Evolutionary conservation across 768 basidiomycete genomes (phyloP).

Genomic region (Lentinula guzmanii): DNA sequence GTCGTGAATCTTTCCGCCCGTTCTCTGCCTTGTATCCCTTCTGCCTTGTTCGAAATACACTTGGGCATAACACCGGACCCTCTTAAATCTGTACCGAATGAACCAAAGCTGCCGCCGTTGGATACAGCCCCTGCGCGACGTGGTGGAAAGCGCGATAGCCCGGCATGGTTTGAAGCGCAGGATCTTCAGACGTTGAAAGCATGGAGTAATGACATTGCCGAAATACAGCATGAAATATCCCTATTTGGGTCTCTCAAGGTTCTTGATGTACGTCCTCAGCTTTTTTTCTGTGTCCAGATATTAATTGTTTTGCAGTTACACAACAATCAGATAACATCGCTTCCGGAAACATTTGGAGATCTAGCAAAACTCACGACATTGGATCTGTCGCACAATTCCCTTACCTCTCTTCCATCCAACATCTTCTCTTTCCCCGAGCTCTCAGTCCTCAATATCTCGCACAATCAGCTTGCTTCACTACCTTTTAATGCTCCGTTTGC

Average conservation of each 20-base stretch:
- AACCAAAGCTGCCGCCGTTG: constrained; percentile 44
- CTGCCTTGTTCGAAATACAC: constrained; percentile 75
- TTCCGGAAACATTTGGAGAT: constrained; percentile 67
- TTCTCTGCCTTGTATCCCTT: constrained; percentile 66
- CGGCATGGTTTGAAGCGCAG: constrained; percentile 79
- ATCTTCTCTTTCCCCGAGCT: constrained; percentile 67
- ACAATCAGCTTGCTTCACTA: constrained; percentile 57
- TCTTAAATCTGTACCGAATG: constrained; percentile 57
- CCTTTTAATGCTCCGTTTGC: constrained; percentile 59
- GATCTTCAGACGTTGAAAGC: constrained; percentile 72
- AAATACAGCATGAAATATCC: constrained; percentile 78
- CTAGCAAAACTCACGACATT: constrained; percentile 58
- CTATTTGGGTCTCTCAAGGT: constrained; percentile 79
- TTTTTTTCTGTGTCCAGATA: neutral
- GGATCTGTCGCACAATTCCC: constrained; percentile 70
- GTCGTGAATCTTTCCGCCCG: constrained; percentile 72
- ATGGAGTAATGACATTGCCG: constrained; percentile 74
- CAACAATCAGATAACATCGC: constrained; percentile 56
- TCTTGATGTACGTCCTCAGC: constrained; percentile 57
- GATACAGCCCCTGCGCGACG: constrained; percentile 26
- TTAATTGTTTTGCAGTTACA: constrained; percentile 46
- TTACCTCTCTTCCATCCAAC: constrained; percentile 56
- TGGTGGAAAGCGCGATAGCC: constrained; percentile 35
- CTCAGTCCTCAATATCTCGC: constrained; percentile 60
- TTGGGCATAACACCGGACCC: constrained; percentile 66